Conservation (phyloP, 495 filamentous ascomycete species). For the Xylaria bambusicola region DNA sequence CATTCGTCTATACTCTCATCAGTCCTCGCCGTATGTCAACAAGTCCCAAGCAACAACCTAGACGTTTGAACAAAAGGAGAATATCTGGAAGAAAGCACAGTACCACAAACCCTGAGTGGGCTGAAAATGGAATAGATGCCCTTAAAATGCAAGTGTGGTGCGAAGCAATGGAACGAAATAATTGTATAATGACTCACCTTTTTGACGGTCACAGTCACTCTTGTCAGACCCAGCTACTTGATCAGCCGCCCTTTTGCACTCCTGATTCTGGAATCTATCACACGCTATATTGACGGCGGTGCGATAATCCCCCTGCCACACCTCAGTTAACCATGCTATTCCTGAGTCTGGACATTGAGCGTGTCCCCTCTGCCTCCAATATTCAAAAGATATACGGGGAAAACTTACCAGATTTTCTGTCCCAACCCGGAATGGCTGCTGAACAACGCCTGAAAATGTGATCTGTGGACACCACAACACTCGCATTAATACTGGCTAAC, state of each 20-base stretch:
- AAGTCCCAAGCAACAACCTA: not conserved
- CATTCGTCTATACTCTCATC: constrained; percentile 29
- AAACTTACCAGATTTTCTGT: constrained; percentile 47
- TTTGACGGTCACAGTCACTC: constrained; percentile 43
- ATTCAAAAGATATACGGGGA: not conserved
- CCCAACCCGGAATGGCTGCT: constrained; percentile 47
- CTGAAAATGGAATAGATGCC: no score
- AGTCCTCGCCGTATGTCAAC: not conserved
- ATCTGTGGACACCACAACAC: not conserved
- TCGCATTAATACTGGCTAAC: not conserved
- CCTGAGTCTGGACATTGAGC: no score
- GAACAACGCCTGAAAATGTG: constrained; percentile 2
- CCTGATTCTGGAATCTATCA: constrained; percentile 41
- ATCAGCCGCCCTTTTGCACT: constrained; percentile 35
- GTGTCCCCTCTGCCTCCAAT: no score
- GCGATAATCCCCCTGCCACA: constrained; percentile 39
- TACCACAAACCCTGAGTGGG: no score
- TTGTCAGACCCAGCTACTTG: no score
- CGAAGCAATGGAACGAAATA: not conserved
- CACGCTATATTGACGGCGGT: constrained; percentile 43
- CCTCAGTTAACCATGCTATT: not conserved
- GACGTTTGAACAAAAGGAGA: no score
- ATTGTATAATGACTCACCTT: no score
- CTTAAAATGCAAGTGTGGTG: not conserved
- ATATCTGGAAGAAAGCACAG: no score